Conservation (phyloP, 139 green algal species). For the Chlorella sp. region DNA sequence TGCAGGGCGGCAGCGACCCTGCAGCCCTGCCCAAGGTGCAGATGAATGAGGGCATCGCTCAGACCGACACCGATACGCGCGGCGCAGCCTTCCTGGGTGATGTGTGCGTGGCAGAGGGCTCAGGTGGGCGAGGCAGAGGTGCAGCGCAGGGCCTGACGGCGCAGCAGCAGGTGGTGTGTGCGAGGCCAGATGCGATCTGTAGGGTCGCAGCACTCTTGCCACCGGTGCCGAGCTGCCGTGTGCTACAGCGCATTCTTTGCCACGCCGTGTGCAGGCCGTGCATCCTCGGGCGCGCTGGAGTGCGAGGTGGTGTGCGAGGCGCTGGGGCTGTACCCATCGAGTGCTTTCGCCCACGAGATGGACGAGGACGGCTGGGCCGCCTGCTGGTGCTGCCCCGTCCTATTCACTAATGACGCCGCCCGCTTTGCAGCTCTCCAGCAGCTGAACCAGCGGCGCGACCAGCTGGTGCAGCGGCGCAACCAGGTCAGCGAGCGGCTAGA, state of each 20-base stretch:
- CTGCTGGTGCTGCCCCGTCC: conserved; percentile 50
- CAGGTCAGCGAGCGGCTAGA: conserved; percentile 18
- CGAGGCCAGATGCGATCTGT: no score
- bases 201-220: no score
- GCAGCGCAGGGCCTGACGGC: no score
- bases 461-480: conserved; percentile 23
- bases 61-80: conserved; percentile 39
- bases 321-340: conserved; percentile 33
- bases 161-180: no score
- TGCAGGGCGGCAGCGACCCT: conserved; percentile 19
- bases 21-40: conserved; percentile 36
- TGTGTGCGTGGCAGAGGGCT: conserved; percentile 49
- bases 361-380: conserved; percentile 38
- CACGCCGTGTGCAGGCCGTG: conserved; percentile 19
- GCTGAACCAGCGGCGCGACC: conserved; percentile 36
- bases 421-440: conserved; percentile 51
- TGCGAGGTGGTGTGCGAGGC: conserved; percentile 43
- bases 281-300: conserved; percentile 20
- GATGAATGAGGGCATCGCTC: conserved; percentile 1
- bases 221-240: no score
- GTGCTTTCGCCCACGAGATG: conserved; percentile 21
- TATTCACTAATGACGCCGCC: conserved; percentile 70
- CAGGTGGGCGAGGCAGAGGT: conserved; percentile 32
- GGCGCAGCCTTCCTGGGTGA: conserved; percentile 58
- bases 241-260: no score